Base-by-base conservation (phyloP, 108 stramenopile species). In the Fragilaria radians region DNA sequence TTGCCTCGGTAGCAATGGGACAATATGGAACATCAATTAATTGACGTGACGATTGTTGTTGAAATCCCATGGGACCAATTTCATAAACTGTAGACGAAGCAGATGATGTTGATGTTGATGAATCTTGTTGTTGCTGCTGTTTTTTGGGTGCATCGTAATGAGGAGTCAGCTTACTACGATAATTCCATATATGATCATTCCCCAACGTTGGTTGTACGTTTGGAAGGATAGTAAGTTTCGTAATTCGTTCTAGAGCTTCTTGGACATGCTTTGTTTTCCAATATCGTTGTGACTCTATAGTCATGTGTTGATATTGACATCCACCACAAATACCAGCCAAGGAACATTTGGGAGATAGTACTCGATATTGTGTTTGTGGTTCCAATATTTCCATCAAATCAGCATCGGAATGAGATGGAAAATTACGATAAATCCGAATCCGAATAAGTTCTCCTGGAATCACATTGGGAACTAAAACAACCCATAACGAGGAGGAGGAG, bases 271-370 rank as follows among this genome's bases (percentile, higher is more conserved):
- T 52, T 30, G 85, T 89, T 70, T 99, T 99, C 94, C 95, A 95
- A 27, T 79, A 47, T 46, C 96, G 64, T 71, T 99, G 98, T 7
- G 72, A 62, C n/a, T 74, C 78, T 19, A 97, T 78, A 5, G 67
- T 63, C 61, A 96, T 78, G 60, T 99, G 98, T 63, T 99, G 98
- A 61, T 93, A 95, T 69, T 99, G 98, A 59, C 98, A 99, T 51
- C 98, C 98, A 34, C 96, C 96, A 68, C 98, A 99, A 9, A 61
- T 65, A 4, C 62, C 78, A 27, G 87, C 88, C 29, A 96, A 70
- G 18, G 76, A 31, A 65, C 98, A 99, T 31, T 52, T 54, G 5
- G 98, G 96, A 14, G 42, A 14, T 42, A 74, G 67, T 1, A 95
- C 77, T 0, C 98, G 81, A 14, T 79, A 47, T 33, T 80, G 72